phyloP scores from a whole-genome alignment of 2,329 filamentous ascomycete genomes.

The Clonostachys byssicola region DNA sequence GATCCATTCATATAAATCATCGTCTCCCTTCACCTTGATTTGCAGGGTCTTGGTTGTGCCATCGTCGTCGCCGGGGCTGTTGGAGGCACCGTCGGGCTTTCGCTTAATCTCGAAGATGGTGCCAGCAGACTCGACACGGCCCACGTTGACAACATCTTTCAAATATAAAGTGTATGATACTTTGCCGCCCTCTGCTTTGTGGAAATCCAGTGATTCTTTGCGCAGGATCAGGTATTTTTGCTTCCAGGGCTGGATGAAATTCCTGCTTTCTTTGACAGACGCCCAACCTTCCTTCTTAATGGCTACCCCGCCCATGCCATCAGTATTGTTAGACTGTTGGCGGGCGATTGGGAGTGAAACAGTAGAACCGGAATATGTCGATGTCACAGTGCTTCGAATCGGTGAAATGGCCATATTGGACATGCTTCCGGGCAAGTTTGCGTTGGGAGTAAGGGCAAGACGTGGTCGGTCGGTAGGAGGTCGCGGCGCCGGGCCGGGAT shows the following conservation, averaged over 20 bases:
- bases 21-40: slow-evolving; percentile 91
- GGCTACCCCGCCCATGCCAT: slow-evolving; percentile 63
- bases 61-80: slow-evolving; percentile 74
- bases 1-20: slow-evolving; percentile 98
- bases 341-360: slow-evolving; percentile 67
- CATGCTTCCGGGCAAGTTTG: slow-evolving; percentile 73
- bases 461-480: slow-evolving; percentile 82
- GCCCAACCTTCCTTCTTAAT: slow-evolving; percentile 81
- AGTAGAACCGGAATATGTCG: slow-evolving; percentile 66
- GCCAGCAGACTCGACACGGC: slow-evolving; percentile 84
- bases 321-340: slow-evolving; percentile 56
- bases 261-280: slow-evolving; percentile 85
- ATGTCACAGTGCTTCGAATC: slow-evolving; percentile 60
- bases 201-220: slow-evolving; percentile 90
- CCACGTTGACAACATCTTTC: slow-evolving; percentile 84
- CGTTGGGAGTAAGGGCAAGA: slow-evolving; percentile 73
- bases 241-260: slow-evolving; percentile 82
- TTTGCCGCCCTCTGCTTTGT: slow-evolving; percentile 87
- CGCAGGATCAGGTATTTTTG: slow-evolving; percentile 88
- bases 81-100: slow-evolving; percentile 61
- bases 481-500: slow-evolving; percentile 88
- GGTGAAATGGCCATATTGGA: slow-evolving; percentile 74
- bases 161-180: slow-evolving; percentile 81
- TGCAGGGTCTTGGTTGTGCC: slow-evolving; percentile 79
- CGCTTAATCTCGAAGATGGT: slow-evolving; percentile 94